phyloP scores from a whole-genome alignment of 345 rosid genomes.

The Eucalyptus regnans region DNA sequence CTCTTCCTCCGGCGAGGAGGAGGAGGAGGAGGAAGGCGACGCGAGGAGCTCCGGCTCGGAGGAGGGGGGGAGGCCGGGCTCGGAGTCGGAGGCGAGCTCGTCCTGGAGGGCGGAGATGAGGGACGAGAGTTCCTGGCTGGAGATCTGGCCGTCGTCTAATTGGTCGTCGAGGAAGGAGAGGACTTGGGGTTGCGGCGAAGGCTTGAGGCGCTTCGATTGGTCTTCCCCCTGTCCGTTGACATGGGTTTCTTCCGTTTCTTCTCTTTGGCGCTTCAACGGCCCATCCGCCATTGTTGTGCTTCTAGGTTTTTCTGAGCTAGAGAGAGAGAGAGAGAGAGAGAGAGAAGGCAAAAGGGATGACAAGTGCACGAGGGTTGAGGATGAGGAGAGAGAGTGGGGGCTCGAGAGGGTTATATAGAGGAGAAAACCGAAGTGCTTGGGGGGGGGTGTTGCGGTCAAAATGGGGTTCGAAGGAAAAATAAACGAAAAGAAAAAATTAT shows the following conservation, averaged over 20 bases:
- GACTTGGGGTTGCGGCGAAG: slow-evolving; percentile 7
- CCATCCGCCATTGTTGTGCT: slow-evolving; percentile 29
- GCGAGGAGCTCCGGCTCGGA: not conserved
- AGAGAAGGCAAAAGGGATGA: not conserved
- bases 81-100: not conserved
- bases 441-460: slow-evolving; percentile 30
- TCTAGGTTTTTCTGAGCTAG: not conserved
- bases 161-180: slow-evolving; percentile 31
- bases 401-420: slow-evolving; percentile 44
- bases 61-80: not conserved
- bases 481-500: not conserved
- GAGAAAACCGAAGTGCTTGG: not conserved
- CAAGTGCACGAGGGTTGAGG: not conserved
- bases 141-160: slow-evolving; percentile 26
- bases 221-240: not conserved
- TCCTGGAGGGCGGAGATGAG: slow-evolving; percentile 50
- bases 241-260: slow-evolving; percentile 24
- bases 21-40: not conserved
- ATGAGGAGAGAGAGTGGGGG: slow-evolving; percentile 34
- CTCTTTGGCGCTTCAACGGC: slow-evolving; percentile 38
- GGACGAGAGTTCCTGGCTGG: slow-evolving; percentile 36
- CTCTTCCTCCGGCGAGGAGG: not conserved
- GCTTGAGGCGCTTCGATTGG: slow-evolving; percentile 40
- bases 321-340: not conserved
- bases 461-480: not conserved